Conservation (phyloP, 2,329 filamentous ascomycete species). For the Aphanocladium album region DNA sequence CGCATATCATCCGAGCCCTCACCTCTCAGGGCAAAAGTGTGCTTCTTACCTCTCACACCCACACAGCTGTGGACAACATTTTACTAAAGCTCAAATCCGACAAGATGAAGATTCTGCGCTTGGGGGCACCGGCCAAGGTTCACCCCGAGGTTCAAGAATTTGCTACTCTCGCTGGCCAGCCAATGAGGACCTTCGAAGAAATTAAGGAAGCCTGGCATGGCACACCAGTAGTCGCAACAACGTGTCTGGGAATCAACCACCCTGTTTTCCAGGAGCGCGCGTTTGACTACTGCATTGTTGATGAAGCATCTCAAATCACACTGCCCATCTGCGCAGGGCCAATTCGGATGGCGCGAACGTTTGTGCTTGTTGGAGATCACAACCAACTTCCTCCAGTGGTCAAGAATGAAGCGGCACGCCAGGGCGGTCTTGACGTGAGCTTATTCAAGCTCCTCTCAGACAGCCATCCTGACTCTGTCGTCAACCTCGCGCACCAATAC, state of each 20-base stretch:
- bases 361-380: conserved; percentile 94
- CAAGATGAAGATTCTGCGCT: conserved; percentile 72
- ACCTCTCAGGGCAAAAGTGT: conserved; percentile 89
- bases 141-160: conserved; percentile 85
- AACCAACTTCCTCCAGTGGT: conserved; percentile 93
- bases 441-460: conserved; percentile 93
- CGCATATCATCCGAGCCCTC: conserved; percentile 89
- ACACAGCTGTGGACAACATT: conserved; percentile 97
- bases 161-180: conserved; percentile 68
- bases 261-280: conserved; percentile 79
- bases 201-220: conserved; percentile 79
- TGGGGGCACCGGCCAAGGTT: conserved; percentile 80
- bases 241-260: conserved; percentile 88
- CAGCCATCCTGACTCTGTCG: conserved; percentile 77
- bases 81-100: conserved; percentile 82
- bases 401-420: conserved; percentile 80
- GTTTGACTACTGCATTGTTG: conserved; percentile 98
- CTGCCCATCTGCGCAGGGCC: conserved; percentile 90
- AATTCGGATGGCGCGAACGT: conserved; percentile 85
- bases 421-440: conserved; percentile 84
- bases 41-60: conserved; percentile 89
- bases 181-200: conserved; percentile 74
- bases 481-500: conserved; percentile 92
- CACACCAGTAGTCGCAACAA: conserved; percentile 87
- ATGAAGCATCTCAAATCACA: conserved; percentile 96